Conservation (phyloP, 163 green algal species). For the Smithsoniella earleae region DNA sequence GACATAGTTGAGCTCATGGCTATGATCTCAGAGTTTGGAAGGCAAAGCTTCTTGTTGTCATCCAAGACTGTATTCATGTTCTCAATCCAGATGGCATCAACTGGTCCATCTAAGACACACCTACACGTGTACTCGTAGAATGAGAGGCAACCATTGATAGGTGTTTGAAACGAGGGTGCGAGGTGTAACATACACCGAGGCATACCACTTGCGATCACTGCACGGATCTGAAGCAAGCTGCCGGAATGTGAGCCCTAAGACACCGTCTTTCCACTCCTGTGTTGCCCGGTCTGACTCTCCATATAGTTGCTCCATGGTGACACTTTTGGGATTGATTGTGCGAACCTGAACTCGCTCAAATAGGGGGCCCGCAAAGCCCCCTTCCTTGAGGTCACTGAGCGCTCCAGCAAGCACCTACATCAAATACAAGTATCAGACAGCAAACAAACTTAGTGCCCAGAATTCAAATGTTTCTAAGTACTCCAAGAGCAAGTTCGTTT, state of each 20-base stretch:
- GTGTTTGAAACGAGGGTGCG: too few species aligned
- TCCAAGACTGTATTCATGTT: constrained; percentile 75
- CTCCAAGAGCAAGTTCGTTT: too few species aligned
- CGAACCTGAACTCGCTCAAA: constrained; percentile 51
- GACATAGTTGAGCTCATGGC: constrained; percentile 65
- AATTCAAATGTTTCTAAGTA: too few species aligned
- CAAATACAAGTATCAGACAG: too few species aligned
- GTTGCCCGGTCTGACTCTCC: constrained; percentile 43
- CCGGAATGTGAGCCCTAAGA: constrained; percentile 59
- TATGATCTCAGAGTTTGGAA: constrained; percentile 73
- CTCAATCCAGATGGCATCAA: constrained; percentile 74
- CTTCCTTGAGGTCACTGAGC: constrained; percentile 49
- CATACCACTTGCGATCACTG: constrained; percentile 45
- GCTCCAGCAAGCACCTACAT: constrained; percentile 50
- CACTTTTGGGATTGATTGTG: constrained; percentile 66
- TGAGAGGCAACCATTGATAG: too few species aligned
- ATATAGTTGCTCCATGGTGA: constrained; percentile 79
- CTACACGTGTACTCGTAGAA: too few species aligned
- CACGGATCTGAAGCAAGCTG: constrained; percentile 39
- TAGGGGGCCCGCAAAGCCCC: constrained; percentile 43
- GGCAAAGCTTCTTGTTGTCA: constrained; percentile 78
- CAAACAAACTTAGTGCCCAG: too few species aligned
- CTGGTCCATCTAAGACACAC: constrained; percentile 58
- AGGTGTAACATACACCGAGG: neutral
- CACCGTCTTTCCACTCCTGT: constrained; percentile 74